phyloP scores from a whole-genome alignment of 768 basidiomycete species.

The Naganishia kalamii region DNA sequence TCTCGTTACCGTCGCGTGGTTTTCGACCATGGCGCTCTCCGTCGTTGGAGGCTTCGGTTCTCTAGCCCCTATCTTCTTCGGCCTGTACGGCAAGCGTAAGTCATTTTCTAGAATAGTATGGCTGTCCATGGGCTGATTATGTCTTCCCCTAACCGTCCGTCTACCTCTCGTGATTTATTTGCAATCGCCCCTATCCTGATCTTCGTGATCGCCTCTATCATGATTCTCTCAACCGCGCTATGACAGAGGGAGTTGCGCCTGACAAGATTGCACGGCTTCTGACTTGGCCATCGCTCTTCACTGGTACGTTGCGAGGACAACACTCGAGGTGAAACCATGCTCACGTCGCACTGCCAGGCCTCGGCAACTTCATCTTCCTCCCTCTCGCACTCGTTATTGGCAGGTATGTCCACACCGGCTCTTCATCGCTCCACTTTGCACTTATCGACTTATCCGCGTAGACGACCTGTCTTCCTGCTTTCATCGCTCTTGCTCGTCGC shows the following conservation, averaged over 20 bases:
- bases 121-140: not conserved
- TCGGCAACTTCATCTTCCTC: conserved; percentile 15
- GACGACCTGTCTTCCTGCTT: conserved; percentile 9
- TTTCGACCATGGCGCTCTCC: conserved; percentile 10
- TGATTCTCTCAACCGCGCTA: no score
- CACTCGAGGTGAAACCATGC: no score
- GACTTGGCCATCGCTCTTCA: conserved; percentile 17
- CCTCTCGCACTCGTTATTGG: conserved; percentile 13
- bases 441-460: not conserved
- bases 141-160: not conserved
- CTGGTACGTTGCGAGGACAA: no score
- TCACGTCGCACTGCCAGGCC: no score
- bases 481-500: conserved; percentile 6
- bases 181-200: no score
- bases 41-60: conserved; percentile 13
- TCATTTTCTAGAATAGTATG: not conserved
- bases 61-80: conserved; percentile 13
- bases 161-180: no score
- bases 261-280: conserved; percentile 9
- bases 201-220: no score
- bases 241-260: conserved; percentile 13
- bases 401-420: not conserved
- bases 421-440: not conserved
- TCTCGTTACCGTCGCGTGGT: conserved; percentile 8
- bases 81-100: conserved; percentile 10